phyloP scores from a whole-genome alignment of 345 rosid genomes.

The Camelina neglecta region DNA sequence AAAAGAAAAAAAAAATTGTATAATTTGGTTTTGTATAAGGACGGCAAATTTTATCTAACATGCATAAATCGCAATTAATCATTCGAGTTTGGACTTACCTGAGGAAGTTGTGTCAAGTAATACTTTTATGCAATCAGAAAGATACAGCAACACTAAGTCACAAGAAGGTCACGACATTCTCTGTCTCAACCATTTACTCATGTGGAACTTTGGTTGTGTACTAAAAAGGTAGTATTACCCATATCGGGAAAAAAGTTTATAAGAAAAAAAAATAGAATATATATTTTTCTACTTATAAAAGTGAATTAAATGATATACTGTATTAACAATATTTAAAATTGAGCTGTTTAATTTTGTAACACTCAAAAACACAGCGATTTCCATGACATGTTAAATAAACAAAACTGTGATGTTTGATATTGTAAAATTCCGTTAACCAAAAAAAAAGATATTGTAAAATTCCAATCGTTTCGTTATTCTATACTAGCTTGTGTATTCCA shows the following conservation, averaged over 20 bases:
- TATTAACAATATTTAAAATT: neutral
- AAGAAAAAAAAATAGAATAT: neutral
- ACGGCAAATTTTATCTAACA: constrained; percentile 17
- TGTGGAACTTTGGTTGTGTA: constrained; percentile 25
- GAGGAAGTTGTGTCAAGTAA: constrained; percentile 23
- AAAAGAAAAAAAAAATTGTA: too few relatives aligned
- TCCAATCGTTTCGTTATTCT: neutral
- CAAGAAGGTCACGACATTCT: constrained; percentile 47
- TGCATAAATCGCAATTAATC: constrained; percentile 14
- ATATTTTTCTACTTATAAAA: neutral
- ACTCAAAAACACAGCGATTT: neutral
- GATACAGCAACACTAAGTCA: constrained; percentile 31
- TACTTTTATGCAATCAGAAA: constrained; percentile 29
- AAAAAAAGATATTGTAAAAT: neutral
- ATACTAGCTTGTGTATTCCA: neutral
- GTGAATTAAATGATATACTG: neutral
- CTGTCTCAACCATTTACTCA: constrained; percentile 39
- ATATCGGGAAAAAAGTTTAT: neutral
- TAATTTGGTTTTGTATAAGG: constrained; percentile 21
- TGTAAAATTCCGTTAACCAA: neutral
- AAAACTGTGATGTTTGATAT: neutral
- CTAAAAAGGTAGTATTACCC: constrained; percentile 24
- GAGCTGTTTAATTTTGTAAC: neutral
- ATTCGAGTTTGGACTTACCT: constrained; percentile 35
- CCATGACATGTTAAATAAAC: neutral